Evolutionary conservation across 345 rosid genomes (phyloP).

Genomic region (Syzygium aqueum): DNA sequence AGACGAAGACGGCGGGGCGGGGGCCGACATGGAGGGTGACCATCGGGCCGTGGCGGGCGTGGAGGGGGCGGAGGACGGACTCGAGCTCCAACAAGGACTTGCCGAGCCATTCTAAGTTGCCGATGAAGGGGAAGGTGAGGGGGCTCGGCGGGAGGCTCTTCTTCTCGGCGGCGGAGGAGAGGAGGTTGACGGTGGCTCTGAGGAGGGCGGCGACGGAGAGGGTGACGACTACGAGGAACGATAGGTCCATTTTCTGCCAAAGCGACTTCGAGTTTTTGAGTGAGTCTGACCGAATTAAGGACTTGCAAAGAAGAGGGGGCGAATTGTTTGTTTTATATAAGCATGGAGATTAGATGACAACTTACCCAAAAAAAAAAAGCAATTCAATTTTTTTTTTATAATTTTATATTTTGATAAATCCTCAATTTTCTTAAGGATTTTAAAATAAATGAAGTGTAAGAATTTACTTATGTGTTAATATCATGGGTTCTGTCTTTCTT

Average conservation of each 20-base stretch:
- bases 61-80: neutral
- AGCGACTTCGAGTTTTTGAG: neutral
- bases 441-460: no score
- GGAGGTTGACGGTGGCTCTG: neutral
- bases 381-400: no score
- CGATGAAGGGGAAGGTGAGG: neutral
- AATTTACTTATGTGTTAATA: no score
- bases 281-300: neutral
- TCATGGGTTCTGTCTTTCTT: no score
- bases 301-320: neutral
- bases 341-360: neutral
- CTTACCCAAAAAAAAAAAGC: no score
- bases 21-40: neutral
- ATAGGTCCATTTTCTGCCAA: neutral
- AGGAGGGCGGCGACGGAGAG: conserved; percentile 1
- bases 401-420: no score
- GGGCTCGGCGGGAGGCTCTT: conserved; percentile 2
- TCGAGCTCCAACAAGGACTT: neutral
- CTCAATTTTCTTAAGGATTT: no score
- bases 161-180: neutral
- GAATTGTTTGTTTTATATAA: neutral
- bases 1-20: neutral
- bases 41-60: neutral
- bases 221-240: neutral
- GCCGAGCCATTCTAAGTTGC: neutral